A percentile compares a stretch with the other conserved stretches of the same genome.
These are phyloP conservation scores for Cicer cuneatum DNA, from an alignment of 306 rosid species.

Conservation along the genomic window DNA sequence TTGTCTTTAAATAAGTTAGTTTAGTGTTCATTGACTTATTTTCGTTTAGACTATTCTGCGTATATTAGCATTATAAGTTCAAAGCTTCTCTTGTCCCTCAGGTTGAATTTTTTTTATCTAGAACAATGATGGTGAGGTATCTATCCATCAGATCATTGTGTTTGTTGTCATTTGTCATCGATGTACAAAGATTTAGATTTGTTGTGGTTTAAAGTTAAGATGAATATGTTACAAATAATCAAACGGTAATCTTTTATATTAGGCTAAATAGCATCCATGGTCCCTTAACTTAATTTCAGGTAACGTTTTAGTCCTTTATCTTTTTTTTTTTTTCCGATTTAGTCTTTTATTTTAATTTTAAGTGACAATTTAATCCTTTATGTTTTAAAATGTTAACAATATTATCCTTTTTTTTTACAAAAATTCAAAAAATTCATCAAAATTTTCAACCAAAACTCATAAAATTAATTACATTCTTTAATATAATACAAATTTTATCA, in stretches of 20 bases:
- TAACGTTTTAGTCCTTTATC: no score
- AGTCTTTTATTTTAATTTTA: no score
- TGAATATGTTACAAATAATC: neutral
- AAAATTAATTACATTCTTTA: no score
- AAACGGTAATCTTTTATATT: neutral
- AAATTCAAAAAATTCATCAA: no score
- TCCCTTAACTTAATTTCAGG: no score
- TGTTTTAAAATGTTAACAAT: no score
- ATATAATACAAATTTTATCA: no score
- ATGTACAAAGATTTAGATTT: neutral
- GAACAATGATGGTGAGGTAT: neutral
- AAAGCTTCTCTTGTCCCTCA: neutral
- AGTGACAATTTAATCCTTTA: no score
- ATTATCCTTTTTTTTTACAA: no score
- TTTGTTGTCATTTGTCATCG: neutral
- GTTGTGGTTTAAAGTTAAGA: neutral
- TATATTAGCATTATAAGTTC: conserved; percentile 16
- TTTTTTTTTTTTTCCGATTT: no score
- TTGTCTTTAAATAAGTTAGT: conserved; percentile 53
- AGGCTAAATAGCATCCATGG: no score
- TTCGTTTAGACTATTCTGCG: neutral
- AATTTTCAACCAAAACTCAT: no score
- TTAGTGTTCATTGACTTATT: neutral
- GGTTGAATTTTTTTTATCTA: neutral
- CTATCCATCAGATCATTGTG: neutral